Conservation (phyloP, 768 basidiomycete species). For the Fistulinella prunicolor region DNA sequence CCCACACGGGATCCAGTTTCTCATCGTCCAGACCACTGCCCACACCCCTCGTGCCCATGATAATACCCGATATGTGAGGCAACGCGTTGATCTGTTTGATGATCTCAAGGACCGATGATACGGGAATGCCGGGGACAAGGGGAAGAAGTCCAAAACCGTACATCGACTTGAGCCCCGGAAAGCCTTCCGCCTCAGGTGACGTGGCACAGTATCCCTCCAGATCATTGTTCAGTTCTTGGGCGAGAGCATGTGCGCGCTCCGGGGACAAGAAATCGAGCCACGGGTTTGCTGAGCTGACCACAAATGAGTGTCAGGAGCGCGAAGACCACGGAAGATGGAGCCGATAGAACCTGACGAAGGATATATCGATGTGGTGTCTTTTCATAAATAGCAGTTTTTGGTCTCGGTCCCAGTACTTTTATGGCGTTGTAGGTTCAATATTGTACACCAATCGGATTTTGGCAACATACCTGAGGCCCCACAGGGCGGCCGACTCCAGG, state of each 20-base stretch:
- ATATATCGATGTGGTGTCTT: constrained; percentile 73
- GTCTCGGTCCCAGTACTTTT: constrained; percentile 69
- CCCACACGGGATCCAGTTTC: constrained; percentile 77
- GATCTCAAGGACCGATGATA: constrained; percentile 54
- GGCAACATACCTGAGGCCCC: constrained; percentile 58
- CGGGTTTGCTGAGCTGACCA: constrained; percentile 74
- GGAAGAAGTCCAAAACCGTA: constrained; percentile 87
- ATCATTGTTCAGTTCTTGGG: constrained; percentile 70
- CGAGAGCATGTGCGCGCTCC: constrained; percentile 60
- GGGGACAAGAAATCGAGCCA: constrained; percentile 87
- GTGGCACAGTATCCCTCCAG: constrained; percentile 77
- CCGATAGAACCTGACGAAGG: constrained; percentile 61
- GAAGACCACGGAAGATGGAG: constrained; percentile 4
- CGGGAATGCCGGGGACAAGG: constrained; percentile 64
- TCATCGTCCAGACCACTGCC: constrained; percentile 82
- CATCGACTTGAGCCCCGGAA: constrained; percentile 53
- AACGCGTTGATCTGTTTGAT: constrained; percentile 63
- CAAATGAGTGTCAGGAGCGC: constrained; percentile 14
- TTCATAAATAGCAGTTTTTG: constrained; percentile 88
- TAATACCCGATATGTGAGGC: constrained; percentile 70
- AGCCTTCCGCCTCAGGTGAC: constrained; percentile 40
- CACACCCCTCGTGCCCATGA: constrained; percentile 77
- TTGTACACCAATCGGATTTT: not conserved
- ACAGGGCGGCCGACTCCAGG: constrained; percentile 78
- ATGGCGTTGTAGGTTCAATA: constrained; percentile 10